Evolutionary conservation across 805 yeast species (phyloP).

Genomic region (Pichia thaimueangensis): DNA sequence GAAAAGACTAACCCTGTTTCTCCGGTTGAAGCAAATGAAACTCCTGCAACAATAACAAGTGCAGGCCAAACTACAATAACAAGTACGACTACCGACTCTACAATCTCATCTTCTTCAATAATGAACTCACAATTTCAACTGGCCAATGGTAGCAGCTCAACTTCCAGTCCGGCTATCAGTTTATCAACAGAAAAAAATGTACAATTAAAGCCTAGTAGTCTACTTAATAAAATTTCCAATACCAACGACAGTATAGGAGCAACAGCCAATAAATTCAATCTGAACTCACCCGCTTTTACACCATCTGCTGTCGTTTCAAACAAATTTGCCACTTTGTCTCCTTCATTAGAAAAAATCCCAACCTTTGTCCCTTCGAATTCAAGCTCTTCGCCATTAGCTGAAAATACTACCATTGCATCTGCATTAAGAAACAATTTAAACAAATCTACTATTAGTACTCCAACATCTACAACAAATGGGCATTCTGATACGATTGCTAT

Average conservation of each 20-base stretch:
- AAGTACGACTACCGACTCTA: background rate
- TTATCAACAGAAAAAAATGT: slow-evolving; percentile 7
- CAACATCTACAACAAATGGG: background rate
- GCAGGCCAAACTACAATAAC: background rate
- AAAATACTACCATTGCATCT: slow-evolving; percentile 3
- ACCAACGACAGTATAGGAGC: no score
- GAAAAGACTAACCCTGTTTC: background rate
- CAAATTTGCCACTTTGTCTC: slow-evolving; percentile 43
- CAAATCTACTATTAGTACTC: background rate
- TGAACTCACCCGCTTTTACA: slow-evolving; percentile 49
- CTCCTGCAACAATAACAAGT: slow-evolving; percentile 10
- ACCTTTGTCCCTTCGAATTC: slow-evolving; percentile 39
- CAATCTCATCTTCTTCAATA: slow-evolving; percentile 3
- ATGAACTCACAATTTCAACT: slow-evolving; percentile 11
- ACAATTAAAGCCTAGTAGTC: slow-evolving; percentile 8
- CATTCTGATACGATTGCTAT: background rate
- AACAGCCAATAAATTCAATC: slow-evolving; percentile 46
- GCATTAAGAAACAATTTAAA: background rate
- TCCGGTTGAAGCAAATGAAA: background rate
- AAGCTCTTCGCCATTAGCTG: background rate
- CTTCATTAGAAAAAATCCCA: slow-evolving; percentile 42
- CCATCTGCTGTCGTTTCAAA: slow-evolving; percentile 30
- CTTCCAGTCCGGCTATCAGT: slow-evolving; percentile 2
- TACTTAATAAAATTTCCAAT: no score
- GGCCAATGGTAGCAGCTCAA: background rate